Conservation (phyloP, 2,329 filamentous ascomycete genomes). For the Colletotrichum acutatum region DNA sequence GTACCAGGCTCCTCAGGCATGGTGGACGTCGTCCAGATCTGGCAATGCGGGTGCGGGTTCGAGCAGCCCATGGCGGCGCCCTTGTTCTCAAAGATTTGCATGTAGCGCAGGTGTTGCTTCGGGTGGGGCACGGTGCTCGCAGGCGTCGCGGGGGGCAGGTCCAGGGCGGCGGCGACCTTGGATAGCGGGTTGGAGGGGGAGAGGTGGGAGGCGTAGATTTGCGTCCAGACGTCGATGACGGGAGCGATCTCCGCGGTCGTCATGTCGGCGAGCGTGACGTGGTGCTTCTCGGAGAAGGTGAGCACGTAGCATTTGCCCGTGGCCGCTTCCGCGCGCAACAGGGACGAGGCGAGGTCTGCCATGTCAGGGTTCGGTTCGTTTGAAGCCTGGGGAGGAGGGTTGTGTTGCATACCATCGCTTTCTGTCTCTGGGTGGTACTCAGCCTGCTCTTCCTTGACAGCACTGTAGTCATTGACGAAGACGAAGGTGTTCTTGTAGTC, state of each 20-base stretch:
- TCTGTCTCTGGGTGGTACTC: conserved; percentile 69
- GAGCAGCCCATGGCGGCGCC: conserved; percentile 98
- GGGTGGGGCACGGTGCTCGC: conserved; percentile 60
- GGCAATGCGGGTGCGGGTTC: conserved; percentile 96
- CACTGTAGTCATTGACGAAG: conserved; percentile 98
- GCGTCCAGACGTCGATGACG: conserved; percentile 90
- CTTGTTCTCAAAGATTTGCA: conserved; percentile 99
- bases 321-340: conserved; percentile 86
- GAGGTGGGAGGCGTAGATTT: conserved; percentile 86
- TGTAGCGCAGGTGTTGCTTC: conserved; percentile 86
- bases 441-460: conserved; percentile 92
- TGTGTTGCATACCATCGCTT: conserved; percentile 45
- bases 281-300: conserved; percentile 91
- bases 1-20: conserved; percentile 88
- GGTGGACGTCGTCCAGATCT: conserved; percentile 93
- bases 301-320: conserved; percentile 98
- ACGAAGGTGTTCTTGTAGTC: conserved; percentile 88
- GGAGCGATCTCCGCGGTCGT: conserved; percentile 79
- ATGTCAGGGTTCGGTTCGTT: neutral
- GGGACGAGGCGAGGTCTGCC: conserved; percentile 75
- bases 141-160: conserved; percentile 50
- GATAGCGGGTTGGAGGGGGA: conserved; percentile 75
- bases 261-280: conserved; percentile 94
- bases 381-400: neutral
- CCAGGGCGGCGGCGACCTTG: conserved; percentile 50